phyloP scores from a whole-genome alignment of 176 grass and related monocot species.

The bread wheat (Triticum aestivum) region IWGSC_CS_RefSeq_v2.1 NC_057794.1:439536105-439536604 shows the following conservation, averaged over 20 bases:
- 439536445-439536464: not conserved
- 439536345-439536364: too few relatives aligned
- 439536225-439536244: not conserved
- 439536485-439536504: not conserved
- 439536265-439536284: too few relatives aligned
- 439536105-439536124: not conserved
- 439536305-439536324: not conserved
- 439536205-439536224: not conserved
- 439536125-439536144: conserved; percentile 19
- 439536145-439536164: not conserved
- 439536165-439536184: not conserved
- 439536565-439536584: too few relatives aligned
- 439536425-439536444: not conserved
- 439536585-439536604: too few relatives aligned
- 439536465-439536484: not conserved
- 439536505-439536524: not conserved
- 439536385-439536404: not conserved
- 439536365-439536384: too few relatives aligned
- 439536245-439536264: not conserved
- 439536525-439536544: too few relatives aligned
- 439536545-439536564: too few relatives aligned
- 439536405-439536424: not conserved
- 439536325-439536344: too few relatives aligned
- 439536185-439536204: not conserved
- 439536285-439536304: not conserved